phyloP scores from a whole-genome alignment of 2,329 filamentous ascomycete species.

The Helotiales sp. region DNA sequence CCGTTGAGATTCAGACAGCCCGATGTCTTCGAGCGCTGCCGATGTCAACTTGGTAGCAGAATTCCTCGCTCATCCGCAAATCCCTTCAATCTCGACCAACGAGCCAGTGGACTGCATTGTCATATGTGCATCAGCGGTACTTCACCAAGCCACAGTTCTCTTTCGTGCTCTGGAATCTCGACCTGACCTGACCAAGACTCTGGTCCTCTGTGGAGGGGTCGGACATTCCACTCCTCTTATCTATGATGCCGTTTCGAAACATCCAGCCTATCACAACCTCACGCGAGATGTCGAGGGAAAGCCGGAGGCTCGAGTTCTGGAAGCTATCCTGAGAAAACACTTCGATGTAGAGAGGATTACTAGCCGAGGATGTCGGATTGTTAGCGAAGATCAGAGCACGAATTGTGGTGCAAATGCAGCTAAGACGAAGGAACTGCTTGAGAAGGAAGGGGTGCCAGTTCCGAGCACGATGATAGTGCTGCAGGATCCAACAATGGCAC shows the following conservation, averaged over 20 bases:
- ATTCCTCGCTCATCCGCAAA: slow-evolving; percentile 42
- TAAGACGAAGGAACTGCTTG: slow-evolving; percentile 45
- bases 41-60: slow-evolving; percentile 43
- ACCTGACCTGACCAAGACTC: slow-evolving; percentile 42
- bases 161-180: slow-evolving; percentile 43
- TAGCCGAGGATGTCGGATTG: slow-evolving; percentile 41
- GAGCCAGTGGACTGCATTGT: slow-evolving; percentile 46
- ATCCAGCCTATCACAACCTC: slow-evolving; percentile 41
- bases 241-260: slow-evolving; percentile 47
- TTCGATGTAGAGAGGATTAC: slow-evolving; percentile 39
- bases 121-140: slow-evolving; percentile 48
- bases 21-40: not conserved
- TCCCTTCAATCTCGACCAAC: slow-evolving; percentile 29
- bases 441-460: slow-evolving; percentile 23
- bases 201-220: slow-evolving; percentile 52
- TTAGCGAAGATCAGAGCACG: slow-evolving; percentile 51
- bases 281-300: slow-evolving; percentile 41
- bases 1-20: not conserved
- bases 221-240: slow-evolving; percentile 52
- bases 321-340: slow-evolving; percentile 44
- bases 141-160: slow-evolving; percentile 44
- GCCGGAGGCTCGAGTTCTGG: slow-evolving; percentile 48
- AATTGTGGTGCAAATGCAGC: slow-evolving; percentile 53
- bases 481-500: slow-evolving; percentile 54
- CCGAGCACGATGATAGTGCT: slow-evolving; percentile 44